A percentile compares a stretch with the other conserved stretches of the same genome.
These are phyloP conservation scores for Aphanoascus verrucosus DNA, from an alignment of 2,329 filamentous ascomycete species.

Conservation along the genomic window DNA sequence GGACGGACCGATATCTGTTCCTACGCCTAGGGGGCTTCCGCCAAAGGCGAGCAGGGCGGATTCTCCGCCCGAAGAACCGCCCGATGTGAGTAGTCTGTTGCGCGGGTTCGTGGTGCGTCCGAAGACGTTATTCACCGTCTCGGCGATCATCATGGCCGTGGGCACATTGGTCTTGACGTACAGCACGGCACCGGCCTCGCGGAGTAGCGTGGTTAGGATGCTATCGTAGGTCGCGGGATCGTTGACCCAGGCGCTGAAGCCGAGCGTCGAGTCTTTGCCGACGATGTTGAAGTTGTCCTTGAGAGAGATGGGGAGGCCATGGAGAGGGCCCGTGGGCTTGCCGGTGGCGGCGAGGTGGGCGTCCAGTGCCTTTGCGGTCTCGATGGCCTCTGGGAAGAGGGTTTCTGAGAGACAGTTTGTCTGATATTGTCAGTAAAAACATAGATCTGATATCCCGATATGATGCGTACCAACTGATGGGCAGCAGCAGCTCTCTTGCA, in stretches of 20 bases:
- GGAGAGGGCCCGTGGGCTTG: slow-evolving; percentile 29
- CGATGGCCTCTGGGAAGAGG: slow-evolving; percentile 39
- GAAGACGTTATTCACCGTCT: slow-evolving; percentile 36
- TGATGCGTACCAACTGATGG: slow-evolving; percentile 22
- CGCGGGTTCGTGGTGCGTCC: slow-evolving; percentile 32
- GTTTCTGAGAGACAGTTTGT: slow-evolving; percentile 52
- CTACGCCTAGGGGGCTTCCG: slow-evolving; percentile 29
- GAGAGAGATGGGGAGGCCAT: slow-evolving; percentile 34
- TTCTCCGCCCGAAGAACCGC: slow-evolving; percentile 33
- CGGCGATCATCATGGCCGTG: slow-evolving; percentile 37
- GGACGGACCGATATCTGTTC: slow-evolving; percentile 34
- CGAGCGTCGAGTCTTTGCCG: slow-evolving; percentile 17
- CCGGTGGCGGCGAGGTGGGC: slow-evolving; percentile 31
- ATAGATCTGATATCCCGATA: neutral
- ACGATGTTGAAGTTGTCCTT: slow-evolving; percentile 34
- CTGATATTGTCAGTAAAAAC: slow-evolving; percentile 24
- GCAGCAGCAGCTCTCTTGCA: slow-evolving; percentile 32
- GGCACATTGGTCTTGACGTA: slow-evolving; percentile 35
- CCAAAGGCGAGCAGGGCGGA: slow-evolving; percentile 27
- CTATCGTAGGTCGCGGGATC: slow-evolving; percentile 44
- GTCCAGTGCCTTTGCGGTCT: slow-evolving; percentile 31
- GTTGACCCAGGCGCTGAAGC: slow-evolving; percentile 16
- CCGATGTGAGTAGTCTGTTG: slow-evolving; percentile 26
- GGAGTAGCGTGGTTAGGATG: slow-evolving; percentile 47
- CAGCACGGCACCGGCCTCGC: slow-evolving; percentile 41